Conservation (phyloP, 345 rosid genomes). For the Cardiospermum halicacabum region DNA sequence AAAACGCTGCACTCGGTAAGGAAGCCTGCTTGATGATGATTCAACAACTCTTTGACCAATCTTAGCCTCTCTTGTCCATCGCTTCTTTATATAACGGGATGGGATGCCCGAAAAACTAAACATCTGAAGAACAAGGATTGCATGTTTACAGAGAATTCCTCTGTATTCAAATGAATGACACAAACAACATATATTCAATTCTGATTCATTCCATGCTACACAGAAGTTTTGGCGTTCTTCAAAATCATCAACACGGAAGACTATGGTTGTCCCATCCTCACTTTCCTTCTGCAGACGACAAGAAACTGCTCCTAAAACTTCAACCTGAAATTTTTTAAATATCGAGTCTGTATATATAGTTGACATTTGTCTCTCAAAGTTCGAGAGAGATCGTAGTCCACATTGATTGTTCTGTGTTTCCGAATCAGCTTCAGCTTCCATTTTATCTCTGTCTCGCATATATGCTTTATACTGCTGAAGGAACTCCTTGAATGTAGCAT, state of each 20-base stretch:
- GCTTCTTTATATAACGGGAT: constrained; percentile 29
- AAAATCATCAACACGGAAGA: constrained; percentile 32
- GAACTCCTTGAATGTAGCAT: constrained; percentile 35
- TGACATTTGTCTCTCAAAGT: constrained; percentile 40
- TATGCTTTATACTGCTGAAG: constrained; percentile 26
- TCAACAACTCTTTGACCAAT: constrained; percentile 17
- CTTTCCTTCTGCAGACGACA: constrained; percentile 33
- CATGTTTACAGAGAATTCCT: constrained; percentile 45
- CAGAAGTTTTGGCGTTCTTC: constrained; percentile 26
- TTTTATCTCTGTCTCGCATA: constrained; percentile 26
- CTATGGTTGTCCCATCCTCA: constrained; percentile 21
- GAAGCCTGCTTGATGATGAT: constrained; percentile 17
- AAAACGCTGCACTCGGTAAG: constrained; percentile 30
- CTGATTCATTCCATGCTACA: constrained; percentile 30
- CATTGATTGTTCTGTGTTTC: constrained; percentile 22
- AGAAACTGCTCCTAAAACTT: constrained; percentile 33
- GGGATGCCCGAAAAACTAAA: constrained; percentile 33
- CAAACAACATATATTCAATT: constrained; percentile 28
- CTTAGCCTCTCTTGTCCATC: constrained; percentile 41
- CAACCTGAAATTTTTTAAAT: constrained; percentile 44
- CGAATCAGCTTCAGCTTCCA: constrained; percentile 29
- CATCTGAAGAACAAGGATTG: constrained; percentile 39
- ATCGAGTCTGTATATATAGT: constrained; percentile 28
- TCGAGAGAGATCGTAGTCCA: constrained; percentile 27
- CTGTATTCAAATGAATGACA: constrained; percentile 39